phyloP scores from a whole-genome alignment of 1,139 yeast genomes.

The Sugiyamaella pinicola region DNA sequence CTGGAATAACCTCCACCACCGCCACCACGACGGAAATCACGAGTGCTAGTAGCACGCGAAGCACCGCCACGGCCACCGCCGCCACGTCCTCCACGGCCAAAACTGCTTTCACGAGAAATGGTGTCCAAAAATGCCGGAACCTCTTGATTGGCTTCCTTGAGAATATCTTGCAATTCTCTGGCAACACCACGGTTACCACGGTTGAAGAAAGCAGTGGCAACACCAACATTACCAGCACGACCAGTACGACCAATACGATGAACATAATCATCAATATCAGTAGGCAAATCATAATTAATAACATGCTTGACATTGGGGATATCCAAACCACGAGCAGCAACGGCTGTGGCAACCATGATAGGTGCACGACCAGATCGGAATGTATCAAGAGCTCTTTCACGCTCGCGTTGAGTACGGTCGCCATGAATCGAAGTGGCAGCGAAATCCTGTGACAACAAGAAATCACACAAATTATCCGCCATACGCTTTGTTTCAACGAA shows the following conservation, averaged over 20 bases:
- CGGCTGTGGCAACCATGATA: constrained; percentile 95
- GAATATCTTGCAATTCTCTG: constrained; percentile 83
- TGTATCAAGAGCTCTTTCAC: constrained; percentile 93
- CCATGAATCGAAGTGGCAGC: constrained; percentile 99
- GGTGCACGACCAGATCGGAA: constrained; percentile 88
- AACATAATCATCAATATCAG: constrained; percentile 96
- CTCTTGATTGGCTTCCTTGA: constrained; percentile 96
- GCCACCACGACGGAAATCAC: constrained; percentile 43
- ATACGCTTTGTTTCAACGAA: constrained; percentile 98
- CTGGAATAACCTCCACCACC: constrained; percentile 41
- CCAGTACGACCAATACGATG: constrained; percentile 99
- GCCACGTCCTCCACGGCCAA: constrained; percentile 60
- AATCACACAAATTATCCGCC: constrained; percentile 96
- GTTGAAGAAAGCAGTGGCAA: constrained; percentile 97
- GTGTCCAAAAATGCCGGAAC: constrained; percentile 85
- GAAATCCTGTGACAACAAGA: constrained; percentile 82
- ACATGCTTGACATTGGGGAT: constrained; percentile 98
- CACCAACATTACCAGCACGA: constrained; percentile 99
- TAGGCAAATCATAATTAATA: constrained; percentile 93
- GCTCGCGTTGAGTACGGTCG: constrained; percentile 96
- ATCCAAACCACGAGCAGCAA: constrained; percentile 99
- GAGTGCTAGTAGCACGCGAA: constrained; percentile 37
- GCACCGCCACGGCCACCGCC: constrained; percentile 60
- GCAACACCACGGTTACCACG: constrained; percentile 90
- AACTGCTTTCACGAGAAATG: constrained; percentile 75